Evolutionary conservation across 176 grass and related monocot genomes (phyloP).

Genomic region (Cenchrus fungigraminus): DNA sequence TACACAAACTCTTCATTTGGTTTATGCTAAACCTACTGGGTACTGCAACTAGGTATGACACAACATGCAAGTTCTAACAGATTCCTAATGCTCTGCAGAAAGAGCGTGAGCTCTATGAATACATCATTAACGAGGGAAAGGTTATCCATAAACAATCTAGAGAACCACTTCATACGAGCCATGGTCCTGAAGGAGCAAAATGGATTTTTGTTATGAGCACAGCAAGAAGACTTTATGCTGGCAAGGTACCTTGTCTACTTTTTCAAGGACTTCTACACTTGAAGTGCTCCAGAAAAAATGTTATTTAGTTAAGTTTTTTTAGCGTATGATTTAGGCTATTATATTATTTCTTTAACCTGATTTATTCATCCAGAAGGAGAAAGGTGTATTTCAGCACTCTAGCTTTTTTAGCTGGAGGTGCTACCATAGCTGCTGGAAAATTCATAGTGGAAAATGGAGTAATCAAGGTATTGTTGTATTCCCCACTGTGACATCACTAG

Average conservation of each 20-base stretch:
- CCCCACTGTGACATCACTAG: not conserved
- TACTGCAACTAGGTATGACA: not conserved
- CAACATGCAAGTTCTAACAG: not conserved
- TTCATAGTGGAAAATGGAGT: slow-evolving; percentile 67
- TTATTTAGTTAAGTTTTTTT: slow-evolving; percentile 7
- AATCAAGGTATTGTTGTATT: slow-evolving; percentile 62
- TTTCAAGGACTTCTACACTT: not conserved
- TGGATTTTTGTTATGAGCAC: slow-evolving; percentile 99
- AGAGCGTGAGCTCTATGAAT: slow-evolving; percentile 87
- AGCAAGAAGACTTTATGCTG: slow-evolving; percentile 71
- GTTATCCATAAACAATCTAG: slow-evolving; percentile 63
- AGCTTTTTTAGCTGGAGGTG: slow-evolving; percentile 96
- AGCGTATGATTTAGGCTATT: not conserved
- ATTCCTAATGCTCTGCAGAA: slow-evolving; percentile 48
- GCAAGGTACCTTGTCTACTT: slow-evolving; percentile 62
- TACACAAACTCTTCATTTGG: not conserved
- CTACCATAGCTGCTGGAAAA: slow-evolving; percentile 85
- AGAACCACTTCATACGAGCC: slow-evolving; percentile 69
- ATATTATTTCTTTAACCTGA: slow-evolving; percentile 8
- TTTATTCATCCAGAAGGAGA: slow-evolving; percentile 72
- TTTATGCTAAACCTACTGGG: not conserved
- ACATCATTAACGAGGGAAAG: slow-evolving; percentile 54
- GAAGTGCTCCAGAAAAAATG: not conserved
- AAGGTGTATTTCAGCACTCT: slow-evolving; percentile 93
- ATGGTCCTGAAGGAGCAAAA: slow-evolving; percentile 60